Evolutionary conservation across 805 yeast species (phyloP).

Genomic region (Sugiyamaella valdiviana): DNA sequence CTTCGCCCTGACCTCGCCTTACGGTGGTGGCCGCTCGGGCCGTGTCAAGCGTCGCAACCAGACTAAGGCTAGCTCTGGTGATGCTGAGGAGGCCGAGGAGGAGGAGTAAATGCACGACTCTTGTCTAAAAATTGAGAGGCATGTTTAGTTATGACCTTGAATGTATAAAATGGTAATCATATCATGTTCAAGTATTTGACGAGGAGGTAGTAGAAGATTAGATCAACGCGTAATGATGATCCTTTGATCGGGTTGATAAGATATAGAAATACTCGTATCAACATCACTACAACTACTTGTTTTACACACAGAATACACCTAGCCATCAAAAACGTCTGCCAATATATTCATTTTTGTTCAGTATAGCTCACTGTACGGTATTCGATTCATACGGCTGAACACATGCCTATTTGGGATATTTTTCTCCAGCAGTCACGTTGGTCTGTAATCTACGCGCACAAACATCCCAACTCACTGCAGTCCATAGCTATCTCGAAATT

Average conservation of each 20-base stretch:
- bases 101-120: constrained; percentile 31
- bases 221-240: not conserved
- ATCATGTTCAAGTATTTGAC: not conserved
- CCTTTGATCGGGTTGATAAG: no score
- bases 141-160: not conserved
- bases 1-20: constrained; percentile 98
- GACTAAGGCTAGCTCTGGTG: constrained; percentile 58
- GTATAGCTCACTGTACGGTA: not conserved
- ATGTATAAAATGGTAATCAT: not conserved
- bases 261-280: no score
- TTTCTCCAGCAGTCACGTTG: not conserved
- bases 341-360: no score
- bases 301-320: no score
- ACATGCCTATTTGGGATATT: not conserved
- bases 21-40: constrained; percentile 99
- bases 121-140: not conserved
- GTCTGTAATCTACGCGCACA: not conserved
- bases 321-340: no score
- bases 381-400: not conserved
- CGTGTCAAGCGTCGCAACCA: constrained; percentile 96
- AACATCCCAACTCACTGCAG: not conserved
- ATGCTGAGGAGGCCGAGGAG: constrained; percentile 67
- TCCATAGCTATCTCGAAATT: not conserved
- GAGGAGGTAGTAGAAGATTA: not conserved
- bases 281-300: no score